phyloP scores from a whole-genome alignment of 257 asterid genomes.

The Ocimum tenuiflorum region DNA sequence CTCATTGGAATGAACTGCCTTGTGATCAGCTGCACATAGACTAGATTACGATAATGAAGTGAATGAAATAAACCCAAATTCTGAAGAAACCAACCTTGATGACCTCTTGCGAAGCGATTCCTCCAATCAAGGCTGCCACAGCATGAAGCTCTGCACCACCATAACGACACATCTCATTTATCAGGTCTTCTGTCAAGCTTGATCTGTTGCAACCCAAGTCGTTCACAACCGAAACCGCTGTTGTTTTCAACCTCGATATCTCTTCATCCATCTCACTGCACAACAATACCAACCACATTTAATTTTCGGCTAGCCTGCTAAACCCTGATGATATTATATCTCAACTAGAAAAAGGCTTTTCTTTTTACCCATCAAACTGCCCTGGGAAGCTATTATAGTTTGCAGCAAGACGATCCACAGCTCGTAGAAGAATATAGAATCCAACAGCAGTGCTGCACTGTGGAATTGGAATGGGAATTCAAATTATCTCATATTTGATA shows the following conservation, averaged over 20 bases:
- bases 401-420: slow-evolving; percentile 86
- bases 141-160: slow-evolving; percentile 96
- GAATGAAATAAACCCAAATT: too few relatives aligned
- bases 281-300: slow-evolving; percentile 14
- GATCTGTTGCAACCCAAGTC: slow-evolving; percentile 84
- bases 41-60: too few relatives aligned
- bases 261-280: slow-evolving; percentile 94
- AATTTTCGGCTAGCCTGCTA: too few relatives aligned
- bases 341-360: too few relatives aligned
- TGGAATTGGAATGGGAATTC: slow-evolving; percentile 14
- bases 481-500: too few relatives aligned
- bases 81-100: slow-evolving; percentile 66
- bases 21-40: slow-evolving; percentile 78
- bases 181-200: slow-evolving; percentile 75
- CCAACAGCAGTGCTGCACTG: slow-evolving; percentile 70
- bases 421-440: slow-evolving; percentile 82
- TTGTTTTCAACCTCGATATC: slow-evolving; percentile 82
- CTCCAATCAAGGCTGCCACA: slow-evolving; percentile 88
- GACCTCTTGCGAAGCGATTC: slow-evolving; percentile 94
- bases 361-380: slow-evolving; percentile 88
- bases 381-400: slow-evolving; percentile 82
- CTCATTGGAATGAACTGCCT: slow-evolving; percentile 85
- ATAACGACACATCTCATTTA: slow-evolving; percentile 88
- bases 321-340: too few relatives aligned
- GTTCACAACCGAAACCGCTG: slow-evolving; percentile 58